Conservation (phyloP, 768 basidiomycete genomes). For the Xerocomellus amylosporus region DNA sequence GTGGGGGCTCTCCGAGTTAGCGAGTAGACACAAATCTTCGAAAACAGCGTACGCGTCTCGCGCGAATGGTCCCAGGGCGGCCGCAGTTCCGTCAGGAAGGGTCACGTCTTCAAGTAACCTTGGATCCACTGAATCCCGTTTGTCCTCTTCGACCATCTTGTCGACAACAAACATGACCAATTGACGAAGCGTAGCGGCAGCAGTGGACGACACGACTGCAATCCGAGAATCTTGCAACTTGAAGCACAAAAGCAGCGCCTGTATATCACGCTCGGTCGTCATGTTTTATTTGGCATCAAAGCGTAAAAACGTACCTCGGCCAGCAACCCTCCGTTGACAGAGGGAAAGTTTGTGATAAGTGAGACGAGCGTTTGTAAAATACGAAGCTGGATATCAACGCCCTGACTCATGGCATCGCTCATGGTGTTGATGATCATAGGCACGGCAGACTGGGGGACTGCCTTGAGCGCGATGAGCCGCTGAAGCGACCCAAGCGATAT, state of each 20-base stretch:
- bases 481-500: conserved; percentile 90
- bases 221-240: conserved; percentile 93
- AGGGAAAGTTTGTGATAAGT: conserved; percentile 83
- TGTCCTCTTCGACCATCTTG: conserved; percentile 82
- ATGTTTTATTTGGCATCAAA: neutral
- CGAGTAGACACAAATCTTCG: conserved; percentile 88
- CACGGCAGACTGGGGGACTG: conserved; percentile 77
- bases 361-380: conserved; percentile 91
- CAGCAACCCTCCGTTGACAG: conserved; percentile 74
- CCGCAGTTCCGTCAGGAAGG: conserved; percentile 68
- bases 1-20: conserved; percentile 73
- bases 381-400: conserved; percentile 94
- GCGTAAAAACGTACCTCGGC: conserved; percentile 61
- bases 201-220: conserved; percentile 94
- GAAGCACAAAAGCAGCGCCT: conserved; percentile 94
- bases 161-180: conserved; percentile 98
- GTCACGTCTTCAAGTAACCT: conserved; percentile 37
- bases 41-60: conserved; percentile 86
- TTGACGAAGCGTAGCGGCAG: conserved; percentile 92
- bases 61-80: conserved; percentile 68
- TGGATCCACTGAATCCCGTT: conserved; percentile 31
- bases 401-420: conserved; percentile 85
- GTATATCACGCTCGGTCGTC: neutral
- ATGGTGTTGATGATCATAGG: conserved; percentile 80
- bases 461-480: conserved; percentile 82